Conservation (phyloP, 164 flowering plant species). For the Pachysandra terminalis region DNA sequence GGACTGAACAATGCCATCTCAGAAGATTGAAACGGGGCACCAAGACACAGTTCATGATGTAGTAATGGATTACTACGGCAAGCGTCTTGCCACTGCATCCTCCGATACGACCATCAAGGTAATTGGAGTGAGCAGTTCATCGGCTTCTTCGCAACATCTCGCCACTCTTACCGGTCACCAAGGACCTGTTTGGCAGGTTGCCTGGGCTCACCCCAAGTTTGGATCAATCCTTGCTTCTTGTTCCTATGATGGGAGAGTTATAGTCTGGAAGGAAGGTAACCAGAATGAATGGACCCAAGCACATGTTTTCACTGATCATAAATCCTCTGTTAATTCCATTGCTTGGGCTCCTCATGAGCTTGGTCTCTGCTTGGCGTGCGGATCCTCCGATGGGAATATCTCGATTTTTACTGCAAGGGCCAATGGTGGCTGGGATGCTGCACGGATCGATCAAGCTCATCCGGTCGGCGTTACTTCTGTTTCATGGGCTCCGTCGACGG, state of each 20-base stretch:
- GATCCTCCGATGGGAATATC: conserved; percentile 53
- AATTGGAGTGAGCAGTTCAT: conserved; percentile 26
- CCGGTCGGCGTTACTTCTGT: conserved; percentile 57
- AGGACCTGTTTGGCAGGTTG: conserved; percentile 51
- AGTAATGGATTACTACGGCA: conserved; percentile 44
- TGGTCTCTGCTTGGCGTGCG: conserved; percentile 50
- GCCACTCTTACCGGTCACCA: conserved; percentile 39
- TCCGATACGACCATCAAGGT: conserved; percentile 38
- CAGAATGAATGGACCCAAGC: conserved; percentile 41
- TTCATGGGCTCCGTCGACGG: conserved; percentile 49
- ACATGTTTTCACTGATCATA: conserved; percentile 45
- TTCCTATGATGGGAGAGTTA: conserved; percentile 43
- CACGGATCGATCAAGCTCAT: conserved; percentile 45
- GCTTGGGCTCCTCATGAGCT: conserved; percentile 56
- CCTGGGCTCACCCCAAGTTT: conserved; percentile 48
- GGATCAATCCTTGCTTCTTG: conserved; percentile 41
- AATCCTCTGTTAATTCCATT: conserved; percentile 48
- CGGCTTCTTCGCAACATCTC: conserved; percentile 28
- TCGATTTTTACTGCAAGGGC: conserved; percentile 42
- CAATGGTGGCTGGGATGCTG: conserved; percentile 49
- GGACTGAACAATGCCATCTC: conserved; percentile 31
- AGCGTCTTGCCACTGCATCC: conserved; percentile 39
- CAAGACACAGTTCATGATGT: conserved; percentile 39
- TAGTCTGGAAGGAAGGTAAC: conserved; percentile 43
- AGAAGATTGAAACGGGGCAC: conserved; percentile 44